Percentiles rank a stretch among this genome's conserved stretches.
These are phyloP conservation scores for Coemansia sp. DNA, from an alignment of 192 early-diverging fungal genomes.

Conservation along the genomic window DNA sequence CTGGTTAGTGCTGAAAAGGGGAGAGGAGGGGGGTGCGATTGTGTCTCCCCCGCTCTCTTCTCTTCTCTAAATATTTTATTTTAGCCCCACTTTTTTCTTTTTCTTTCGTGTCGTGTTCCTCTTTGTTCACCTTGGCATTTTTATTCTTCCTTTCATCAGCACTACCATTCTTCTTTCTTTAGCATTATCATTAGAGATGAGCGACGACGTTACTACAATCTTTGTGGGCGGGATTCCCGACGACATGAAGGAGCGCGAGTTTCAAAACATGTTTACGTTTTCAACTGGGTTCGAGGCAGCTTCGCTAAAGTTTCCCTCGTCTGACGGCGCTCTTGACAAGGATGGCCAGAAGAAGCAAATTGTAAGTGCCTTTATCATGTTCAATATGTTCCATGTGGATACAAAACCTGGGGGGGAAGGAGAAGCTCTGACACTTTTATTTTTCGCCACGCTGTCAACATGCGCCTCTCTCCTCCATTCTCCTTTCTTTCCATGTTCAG, in stretches of 20 bases:
- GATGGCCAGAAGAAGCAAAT: slow-evolving; percentile 81
- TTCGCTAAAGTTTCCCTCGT: slow-evolving; percentile 84
- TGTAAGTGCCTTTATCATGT: slow-evolving; percentile 65
- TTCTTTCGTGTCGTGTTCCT: slow-evolving; percentile 16
- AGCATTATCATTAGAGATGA: slow-evolving; percentile 22
- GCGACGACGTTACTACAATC: slow-evolving; percentile 96
- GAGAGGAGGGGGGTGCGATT: background rate
- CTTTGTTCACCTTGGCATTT: slow-evolving; percentile 12
- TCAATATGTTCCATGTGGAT: slow-evolving; percentile 4
- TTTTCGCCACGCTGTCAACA: slow-evolving; percentile 3
- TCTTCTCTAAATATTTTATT: slow-evolving; percentile 1
- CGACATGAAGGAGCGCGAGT: slow-evolving; percentile 98
- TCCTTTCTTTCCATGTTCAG: background rate
- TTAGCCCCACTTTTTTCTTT: slow-evolving; percentile 6
- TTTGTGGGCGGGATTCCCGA: slow-evolving; percentile 99
- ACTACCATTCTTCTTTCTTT: slow-evolving; percentile 1
- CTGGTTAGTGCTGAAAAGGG: too few species aligned
- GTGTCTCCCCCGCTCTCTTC: slow-evolving; percentile 16
- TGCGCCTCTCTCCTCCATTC: slow-evolving; percentile 8
- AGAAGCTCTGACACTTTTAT: background rate
- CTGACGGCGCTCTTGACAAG: slow-evolving; percentile 57
- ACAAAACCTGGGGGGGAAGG: slow-evolving; percentile 7
- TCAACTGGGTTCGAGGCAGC: slow-evolving; percentile 97
- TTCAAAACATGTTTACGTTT: slow-evolving; percentile 99
- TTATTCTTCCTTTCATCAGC: slow-evolving; percentile 17